Evolutionary conservation across 805 yeast genomes (phyloP), one percentile per base, ranked within the genome.

Genomic region (Saturnispora halmiae): DNA sequence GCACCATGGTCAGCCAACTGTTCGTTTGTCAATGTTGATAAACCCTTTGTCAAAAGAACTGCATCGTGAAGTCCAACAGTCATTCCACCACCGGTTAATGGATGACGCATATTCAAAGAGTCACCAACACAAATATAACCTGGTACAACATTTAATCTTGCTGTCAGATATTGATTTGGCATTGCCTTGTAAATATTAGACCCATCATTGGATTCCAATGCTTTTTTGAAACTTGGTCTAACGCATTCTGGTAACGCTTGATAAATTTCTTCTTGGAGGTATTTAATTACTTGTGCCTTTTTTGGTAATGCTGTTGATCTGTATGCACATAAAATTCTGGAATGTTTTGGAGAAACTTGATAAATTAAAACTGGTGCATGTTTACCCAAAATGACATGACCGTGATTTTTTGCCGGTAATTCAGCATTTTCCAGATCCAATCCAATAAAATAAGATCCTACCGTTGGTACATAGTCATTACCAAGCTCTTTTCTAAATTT

Each of bases 61-160:
- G 85, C 83, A 60, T 92, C 98, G 56, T 79, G 83, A 45, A 92
- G 66, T 2, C 96, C 96, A 32, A 92, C 98, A 20, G 97, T 87
- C 98, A 92, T 92, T 46, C 98, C 98, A 48, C 98, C 98, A 40
- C 98, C 98, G 1, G 97, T 92, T 46, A 92, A 72, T 21, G 98
- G 98, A 59, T 92, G 98, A 59, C 98, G 74, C 96, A 92, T 92
- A 60, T 92, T 92, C 51, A 88, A 69, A 2, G 98, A 84, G 59
- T 92, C 98, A 36, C 98, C 98, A 27, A 92, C 57, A 50, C 90
- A 70, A 28, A 92, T 67, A 35, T 86, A 65, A 10, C 98, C 98
- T 9, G 77, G 79, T 32, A 75, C 69, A 24, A 67, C 67, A 56
- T 86, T 88, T 38, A 69, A 67, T 42, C 74, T 69, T 1, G 96